Evolutionary conservation across 2,329 filamentous ascomycete species (phyloP), one percentile per base, ranked within the genome.

Genomic region (Fusarium bactridioides): DNA sequence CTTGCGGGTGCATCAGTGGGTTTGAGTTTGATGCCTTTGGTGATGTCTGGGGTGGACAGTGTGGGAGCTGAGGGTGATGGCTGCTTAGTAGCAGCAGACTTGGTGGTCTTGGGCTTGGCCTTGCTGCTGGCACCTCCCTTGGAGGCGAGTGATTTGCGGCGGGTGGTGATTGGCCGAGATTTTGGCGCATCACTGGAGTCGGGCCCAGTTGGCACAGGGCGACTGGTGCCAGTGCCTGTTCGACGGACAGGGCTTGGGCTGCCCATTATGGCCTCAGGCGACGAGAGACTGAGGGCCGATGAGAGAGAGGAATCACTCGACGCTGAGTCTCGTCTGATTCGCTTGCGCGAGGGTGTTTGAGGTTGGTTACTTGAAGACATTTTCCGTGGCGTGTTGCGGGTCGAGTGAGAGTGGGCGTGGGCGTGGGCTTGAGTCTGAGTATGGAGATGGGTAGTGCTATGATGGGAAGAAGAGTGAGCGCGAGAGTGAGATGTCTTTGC

Each of bases 231-330:
- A 57, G 75, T 69, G 57, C 61, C 78, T 67, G 73, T 74, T 74
- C 77, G 78, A 69, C 73, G 73, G 35, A 74, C 73, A 45, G 79
- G 79, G 70, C 78, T 80, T 62, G 62, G 63, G 70, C 71, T 69
- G 43, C 72, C 69, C 38, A 76, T 71, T 72, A 79, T 80, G 59
- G 72, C 78, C 60, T 82, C 81, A 33, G 82, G 82, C 56, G 83
- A 83, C 50, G 82, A 81, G 57, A 84, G 75, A 73, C 79, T 83
- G 78, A 80, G 77, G 47, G 77, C 78, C 23, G 82, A 82, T 23
- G 82, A 84, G 31, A 84, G 79, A n/a, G 83, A 84, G 25, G 83
- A 84, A 73, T 83, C 82, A 77, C 83, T 84, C 12, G 81, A 82
- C 35, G 75, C 80, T 38, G 83, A 84, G 62, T 79, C 79, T 40